phyloP scores from a whole-genome alignment of 495 filamentous ascomycete species.

The Neurospora africana region DNA sequence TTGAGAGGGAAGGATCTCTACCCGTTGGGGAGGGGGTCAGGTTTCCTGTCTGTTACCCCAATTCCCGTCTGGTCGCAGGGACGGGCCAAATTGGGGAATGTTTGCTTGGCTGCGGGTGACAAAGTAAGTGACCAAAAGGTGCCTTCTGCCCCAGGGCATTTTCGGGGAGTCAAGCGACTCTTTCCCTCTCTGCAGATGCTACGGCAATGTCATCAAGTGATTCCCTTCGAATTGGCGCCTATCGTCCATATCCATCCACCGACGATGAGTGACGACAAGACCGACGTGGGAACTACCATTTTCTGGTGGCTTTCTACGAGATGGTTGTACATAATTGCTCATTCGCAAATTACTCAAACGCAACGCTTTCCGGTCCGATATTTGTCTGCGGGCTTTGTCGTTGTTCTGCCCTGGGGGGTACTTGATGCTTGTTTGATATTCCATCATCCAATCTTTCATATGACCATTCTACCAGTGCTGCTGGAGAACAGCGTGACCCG shows the following conservation, averaged over 20 bases:
- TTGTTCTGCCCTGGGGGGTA: background rate
- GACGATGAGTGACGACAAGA: background rate
- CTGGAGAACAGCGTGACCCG: background rate
- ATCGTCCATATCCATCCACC: background rate
- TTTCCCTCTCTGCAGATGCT: background rate
- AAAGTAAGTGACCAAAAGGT: background rate
- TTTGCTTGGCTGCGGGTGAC: background rate
- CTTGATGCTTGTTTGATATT: background rate
- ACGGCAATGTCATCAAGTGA: background rate
- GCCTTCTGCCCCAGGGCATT: background rate
- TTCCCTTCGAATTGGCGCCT: background rate
- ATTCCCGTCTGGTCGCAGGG: no score
- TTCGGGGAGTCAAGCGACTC: background rate
- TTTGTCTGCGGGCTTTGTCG: background rate
- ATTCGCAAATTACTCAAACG: background rate
- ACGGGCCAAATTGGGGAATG: background rate
- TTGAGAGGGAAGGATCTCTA: background rate
- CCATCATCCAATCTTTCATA: background rate
- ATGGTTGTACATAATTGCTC: background rate
- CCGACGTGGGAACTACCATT: background rate
- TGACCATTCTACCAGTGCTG: background rate
- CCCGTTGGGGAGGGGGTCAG: no score
- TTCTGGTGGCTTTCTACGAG: background rate
- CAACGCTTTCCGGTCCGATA: background rate
- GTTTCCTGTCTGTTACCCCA: no score